Conservation (phyloP, 768 basidiomycete species). For the Leucosporidium scottii region DNA sequence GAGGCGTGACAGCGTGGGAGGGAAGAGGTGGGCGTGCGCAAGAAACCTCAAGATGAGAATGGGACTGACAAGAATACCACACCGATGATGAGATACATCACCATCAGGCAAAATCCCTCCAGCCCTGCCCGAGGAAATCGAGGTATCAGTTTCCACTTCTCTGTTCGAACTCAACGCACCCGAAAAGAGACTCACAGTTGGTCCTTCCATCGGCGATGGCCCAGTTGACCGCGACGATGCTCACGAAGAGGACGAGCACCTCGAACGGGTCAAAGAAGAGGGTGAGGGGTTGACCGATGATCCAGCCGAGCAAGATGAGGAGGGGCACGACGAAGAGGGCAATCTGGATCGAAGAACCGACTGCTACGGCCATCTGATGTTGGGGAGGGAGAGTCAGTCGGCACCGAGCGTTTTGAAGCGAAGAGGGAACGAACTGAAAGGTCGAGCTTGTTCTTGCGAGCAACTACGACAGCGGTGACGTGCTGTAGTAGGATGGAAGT, state of each 20-base stretch:
- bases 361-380: constrained; percentile 5
- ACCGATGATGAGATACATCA: too few species aligned
- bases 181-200: constrained; percentile 49
- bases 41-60: too few species aligned
- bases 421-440: constrained; percentile 67
- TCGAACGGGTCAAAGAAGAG: constrained; percentile 79
- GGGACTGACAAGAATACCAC: too few species aligned
- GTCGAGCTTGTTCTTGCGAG: constrained; percentile 76
- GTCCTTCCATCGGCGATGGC: constrained; percentile 73
- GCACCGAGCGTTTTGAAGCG: background rate
- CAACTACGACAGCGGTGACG: constrained; percentile 82
- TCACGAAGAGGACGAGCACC: constrained; percentile 53
- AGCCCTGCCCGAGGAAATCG: too few species aligned
- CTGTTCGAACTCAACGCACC: too few species aligned
- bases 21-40: too few species aligned
- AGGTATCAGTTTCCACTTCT: too few species aligned
- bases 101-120: too few species aligned
- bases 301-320: constrained; percentile 68
- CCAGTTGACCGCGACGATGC: constrained; percentile 66
- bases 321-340: constrained; percentile 65
- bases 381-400: constrained; percentile 3
- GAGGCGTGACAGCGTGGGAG: too few species aligned
- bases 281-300: constrained; percentile 56
- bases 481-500: constrained; percentile 49
- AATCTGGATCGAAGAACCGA: constrained; percentile 55